phyloP scores from a whole-genome alignment of 306 rosid species.

The Gastrolobium bilobum region DNA sequence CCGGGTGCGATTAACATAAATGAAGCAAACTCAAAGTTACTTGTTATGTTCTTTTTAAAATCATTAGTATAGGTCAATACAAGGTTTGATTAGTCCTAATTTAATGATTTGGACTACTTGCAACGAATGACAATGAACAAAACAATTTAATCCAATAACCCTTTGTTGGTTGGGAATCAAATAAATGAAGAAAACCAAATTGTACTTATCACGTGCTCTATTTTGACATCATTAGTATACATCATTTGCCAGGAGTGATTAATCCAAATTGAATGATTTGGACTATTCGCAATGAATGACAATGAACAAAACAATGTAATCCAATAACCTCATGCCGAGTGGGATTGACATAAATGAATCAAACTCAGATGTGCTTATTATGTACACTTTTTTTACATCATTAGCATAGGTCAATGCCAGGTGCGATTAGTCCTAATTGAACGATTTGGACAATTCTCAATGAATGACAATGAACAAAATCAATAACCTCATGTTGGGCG shows the following conservation, averaged over 20 bases:
- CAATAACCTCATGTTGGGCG: background rate
- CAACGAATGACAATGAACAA: constrained; percentile 2
- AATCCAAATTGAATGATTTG: constrained; percentile 1
- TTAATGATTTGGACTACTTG: background rate
- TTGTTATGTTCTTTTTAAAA: background rate
- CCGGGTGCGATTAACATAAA: background rate
- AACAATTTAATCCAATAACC: background rate
- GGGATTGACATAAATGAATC: constrained; percentile 6
- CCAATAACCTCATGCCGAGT: background rate
- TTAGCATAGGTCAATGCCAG: background rate
- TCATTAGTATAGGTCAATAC: no score
- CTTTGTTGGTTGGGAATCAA: no score
- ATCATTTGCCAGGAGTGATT: background rate
- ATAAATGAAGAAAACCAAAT: no score
- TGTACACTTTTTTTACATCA: background rate
- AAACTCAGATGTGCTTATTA: background rate
- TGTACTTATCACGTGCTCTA: background rate
- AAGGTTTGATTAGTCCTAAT: background rate
- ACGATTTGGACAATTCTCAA: constrained; percentile 12
- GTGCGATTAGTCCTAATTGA: no score
- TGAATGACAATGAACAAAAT: constrained; percentile 3
- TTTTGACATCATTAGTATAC: background rate
- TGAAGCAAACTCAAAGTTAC: background rate
- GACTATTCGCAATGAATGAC: constrained; percentile 2
- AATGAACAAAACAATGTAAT: constrained; percentile 33